Evolutionary conservation across 2,329 filamentous ascomycete genomes (phyloP).

Genomic region (Clarireedia paspali): DNA sequence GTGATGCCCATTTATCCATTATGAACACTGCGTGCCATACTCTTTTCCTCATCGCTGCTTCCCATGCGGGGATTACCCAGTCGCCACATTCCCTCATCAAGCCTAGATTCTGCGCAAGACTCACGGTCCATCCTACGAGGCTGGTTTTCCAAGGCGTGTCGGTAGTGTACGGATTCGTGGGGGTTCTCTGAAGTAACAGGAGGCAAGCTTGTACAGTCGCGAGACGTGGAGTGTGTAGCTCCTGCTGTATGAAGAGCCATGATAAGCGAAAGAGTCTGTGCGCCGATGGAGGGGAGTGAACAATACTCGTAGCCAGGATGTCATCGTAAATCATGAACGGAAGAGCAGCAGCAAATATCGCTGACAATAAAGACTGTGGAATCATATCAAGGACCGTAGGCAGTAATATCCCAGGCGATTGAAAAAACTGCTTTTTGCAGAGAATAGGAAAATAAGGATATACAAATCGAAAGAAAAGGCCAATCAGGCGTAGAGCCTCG

Average conservation of each 20-base stretch:
- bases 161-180: constrained; percentile 29
- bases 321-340: constrained; percentile 38
- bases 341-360: constrained; percentile 37
- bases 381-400: constrained; percentile 29
- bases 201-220: constrained; percentile 30
- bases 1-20: constrained; percentile 31
- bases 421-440: constrained; percentile 30
- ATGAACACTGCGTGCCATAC: constrained; percentile 29
- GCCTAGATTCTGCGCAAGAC: constrained; percentile 29
- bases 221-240: constrained; percentile 29
- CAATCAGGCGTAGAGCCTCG: constrained; percentile 32
- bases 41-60: constrained; percentile 27
- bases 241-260: constrained; percentile 28
- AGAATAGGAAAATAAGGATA: constrained; percentile 38
- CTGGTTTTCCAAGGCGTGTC: constrained; percentile 31
- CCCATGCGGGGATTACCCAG: constrained; percentile 30
- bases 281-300: constrained; percentile 27
- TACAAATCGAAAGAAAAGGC: constrained; percentile 35
- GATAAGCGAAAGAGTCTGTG: constrained; percentile 28
- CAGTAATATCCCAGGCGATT: constrained; percentile 17
- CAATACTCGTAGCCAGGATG: constrained; percentile 27
- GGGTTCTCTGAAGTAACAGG: constrained; percentile 28
- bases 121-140: constrained; percentile 29
- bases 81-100: constrained; percentile 27
- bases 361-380: constrained; percentile 33